Percentiles rank a stretch among this genome's conserved stretches.
Evolutionary conservation across 78 protist species (phyloP).

Genomic region (Emiliania huxleyi): DNA sequence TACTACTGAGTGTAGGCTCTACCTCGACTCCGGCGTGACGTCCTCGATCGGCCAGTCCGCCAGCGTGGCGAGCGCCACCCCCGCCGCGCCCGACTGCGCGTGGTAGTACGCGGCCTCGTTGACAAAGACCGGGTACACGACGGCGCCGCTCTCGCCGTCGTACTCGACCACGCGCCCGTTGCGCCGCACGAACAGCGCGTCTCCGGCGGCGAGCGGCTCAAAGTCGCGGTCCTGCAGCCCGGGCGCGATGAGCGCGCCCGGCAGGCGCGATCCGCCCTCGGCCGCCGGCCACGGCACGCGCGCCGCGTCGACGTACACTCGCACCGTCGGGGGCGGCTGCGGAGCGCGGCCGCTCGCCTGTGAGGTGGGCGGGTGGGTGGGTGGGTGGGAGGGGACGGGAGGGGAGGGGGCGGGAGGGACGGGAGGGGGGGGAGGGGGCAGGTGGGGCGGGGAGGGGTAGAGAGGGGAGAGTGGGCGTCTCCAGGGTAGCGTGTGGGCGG

Average conservation of each 20-base stretch:
- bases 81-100: background rate
- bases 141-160: background rate
- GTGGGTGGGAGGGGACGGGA: too few species aligned
- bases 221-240: background rate
- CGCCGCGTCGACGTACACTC: background rate
- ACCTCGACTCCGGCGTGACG: too few species aligned
- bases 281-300: background rate
- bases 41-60: too few species aligned
- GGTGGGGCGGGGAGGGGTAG: too few species aligned
- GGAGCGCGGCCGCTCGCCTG: too few species aligned
- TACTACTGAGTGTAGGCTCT: too few species aligned
- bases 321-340: background rate
- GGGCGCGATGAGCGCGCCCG: background rate
- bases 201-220: background rate
- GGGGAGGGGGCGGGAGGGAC: too few species aligned
- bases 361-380: too few species aligned
- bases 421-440: too few species aligned
- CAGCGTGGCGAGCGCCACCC: too few species aligned
- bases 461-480: too few species aligned
- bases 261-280: background rate
- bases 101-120: conserved; percentile 16
- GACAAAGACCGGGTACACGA: background rate
- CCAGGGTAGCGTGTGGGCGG: too few species aligned
- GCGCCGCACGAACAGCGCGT: background rate
- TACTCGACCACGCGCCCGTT: background rate